Base-by-base conservation (phyloP, 2,329 filamentous ascomycete genomes). In the Fusarium tjaetaba region DNA sequence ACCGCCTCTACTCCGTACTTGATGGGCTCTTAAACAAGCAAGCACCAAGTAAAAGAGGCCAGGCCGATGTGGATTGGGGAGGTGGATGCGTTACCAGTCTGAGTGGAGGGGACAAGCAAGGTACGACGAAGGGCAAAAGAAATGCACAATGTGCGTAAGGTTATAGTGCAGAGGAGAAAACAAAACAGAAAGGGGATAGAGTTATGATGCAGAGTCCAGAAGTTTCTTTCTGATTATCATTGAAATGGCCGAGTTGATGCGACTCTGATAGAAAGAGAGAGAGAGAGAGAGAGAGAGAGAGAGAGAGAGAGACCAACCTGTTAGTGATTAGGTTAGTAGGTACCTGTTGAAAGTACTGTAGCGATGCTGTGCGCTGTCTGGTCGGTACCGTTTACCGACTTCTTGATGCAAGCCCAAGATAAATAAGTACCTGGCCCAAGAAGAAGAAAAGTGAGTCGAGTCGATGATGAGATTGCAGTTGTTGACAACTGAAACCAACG, bases 81-180 rank as follows among this genome's bases (percentile, higher is more conserved):
- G 46, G 67, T 70, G 67, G 68, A 66, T 58, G 52, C 34, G 34
- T 42, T 46, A 39, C 48, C 55, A 66, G 36, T 28, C 49, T 39
- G 32, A 49, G 56, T 71, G 67, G 51, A 71, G 66, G 68, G 34
- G 28, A 43, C 59, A 49, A 66, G 63, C 63, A 64, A 66, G 60
- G 59, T 42, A 48, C 15, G 7, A 30, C 26, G 30, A 43, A 45
- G 24, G 57, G 28, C 28, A 32, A 34, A 36, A 56, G 38, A 61
- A 42, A 56, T 56, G 36, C 36, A 43, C 20, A 41, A 34, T 30
- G 34, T 39, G 58, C 56, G 24, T 28, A 38, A 56, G 48, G 30
- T n/a, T 56, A 24, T 32, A 61, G 56, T 18, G 32, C 24, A 52
- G 13, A 61, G 26, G n/a, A 53, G 36, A 34, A 53, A 20, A 51